Evolutionary conservation across 495 filamentous ascomycete species (phyloP).

Genomic region (Filosporella fistucella): DNA sequence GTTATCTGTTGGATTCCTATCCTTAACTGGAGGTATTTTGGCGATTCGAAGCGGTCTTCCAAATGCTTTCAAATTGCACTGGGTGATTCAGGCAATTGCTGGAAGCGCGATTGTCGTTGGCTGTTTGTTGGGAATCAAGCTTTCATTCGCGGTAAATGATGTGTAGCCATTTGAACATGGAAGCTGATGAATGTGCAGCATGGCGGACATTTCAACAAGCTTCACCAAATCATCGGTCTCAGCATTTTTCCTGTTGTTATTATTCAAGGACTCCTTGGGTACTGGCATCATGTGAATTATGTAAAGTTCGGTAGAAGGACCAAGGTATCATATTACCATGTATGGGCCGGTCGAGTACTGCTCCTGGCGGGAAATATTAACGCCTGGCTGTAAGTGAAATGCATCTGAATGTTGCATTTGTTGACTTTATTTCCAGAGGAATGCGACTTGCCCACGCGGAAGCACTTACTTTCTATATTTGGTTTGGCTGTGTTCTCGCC

Average conservation of each 20-base stretch:
- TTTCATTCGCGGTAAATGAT: slow-evolving; percentile 1
- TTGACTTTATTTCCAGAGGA: slow-evolving; percentile 4
- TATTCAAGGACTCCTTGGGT: slow-evolving; percentile 4
- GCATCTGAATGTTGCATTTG: not conserved
- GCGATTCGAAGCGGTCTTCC: slow-evolving; percentile 7
- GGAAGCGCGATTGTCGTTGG: slow-evolving; percentile 1
- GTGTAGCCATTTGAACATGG: not conserved
- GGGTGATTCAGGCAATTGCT: slow-evolving; percentile 6
- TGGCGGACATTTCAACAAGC: slow-evolving; percentile 1
- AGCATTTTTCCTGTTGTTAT: not conserved
- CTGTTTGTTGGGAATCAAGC: slow-evolving; percentile 5
- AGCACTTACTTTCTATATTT: slow-evolving; percentile 1
- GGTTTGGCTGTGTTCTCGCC: not conserved
- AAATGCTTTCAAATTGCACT: slow-evolving; percentile 10
- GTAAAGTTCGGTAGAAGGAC: slow-evolving; percentile 1
- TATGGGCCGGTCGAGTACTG: slow-evolving; percentile 6
- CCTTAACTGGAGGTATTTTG: not conserved
- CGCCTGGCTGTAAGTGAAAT: slow-evolving; percentile 1
- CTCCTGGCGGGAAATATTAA: slow-evolving; percentile 9
- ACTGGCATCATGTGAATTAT: slow-evolving; percentile 11
- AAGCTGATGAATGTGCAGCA: not conserved
- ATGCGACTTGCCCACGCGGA: not conserved
- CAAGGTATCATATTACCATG: slow-evolving; percentile 1
- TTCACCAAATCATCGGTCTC: slow-evolving; percentile 9
- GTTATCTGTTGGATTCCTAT: not conserved